A percentile compares a stretch with the other conserved stretches of the same genome.
Conservation (phyloP, 2,329 filamentous ascomycete genomes). For the Trichoderma endophyticum region DNA sequence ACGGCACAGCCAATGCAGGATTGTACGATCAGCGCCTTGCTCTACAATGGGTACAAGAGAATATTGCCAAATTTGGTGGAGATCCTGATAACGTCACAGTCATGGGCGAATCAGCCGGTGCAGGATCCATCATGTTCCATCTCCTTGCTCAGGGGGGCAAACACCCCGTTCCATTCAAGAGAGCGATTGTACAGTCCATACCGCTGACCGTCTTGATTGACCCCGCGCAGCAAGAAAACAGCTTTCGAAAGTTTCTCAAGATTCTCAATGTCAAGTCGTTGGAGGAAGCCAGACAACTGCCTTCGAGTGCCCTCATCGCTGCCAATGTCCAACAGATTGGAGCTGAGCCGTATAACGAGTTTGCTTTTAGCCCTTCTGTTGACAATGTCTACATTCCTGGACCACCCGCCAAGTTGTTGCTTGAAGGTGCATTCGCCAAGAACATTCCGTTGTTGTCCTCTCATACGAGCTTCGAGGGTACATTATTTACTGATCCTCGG, state of each 20-base stretch:
- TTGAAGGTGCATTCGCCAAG: neutral
- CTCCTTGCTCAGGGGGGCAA: neutral
- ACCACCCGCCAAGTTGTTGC: neutral
- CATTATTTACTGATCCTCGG: neutral
- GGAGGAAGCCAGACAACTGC: neutral
- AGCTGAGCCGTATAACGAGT: neutral
- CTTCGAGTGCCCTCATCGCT: neutral
- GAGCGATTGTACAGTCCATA: neutral
- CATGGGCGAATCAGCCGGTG: neutral
- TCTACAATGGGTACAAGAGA: slow-evolving; percentile 54
- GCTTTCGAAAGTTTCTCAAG: neutral
- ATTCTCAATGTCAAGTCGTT: neutral
- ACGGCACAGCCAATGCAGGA: slow-evolving; percentile 57
- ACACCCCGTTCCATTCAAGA: neutral
- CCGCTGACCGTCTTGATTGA: neutral
- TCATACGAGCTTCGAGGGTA: neutral
- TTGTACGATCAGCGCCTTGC: slow-evolving; percentile 57
- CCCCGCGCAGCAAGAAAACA: neutral
- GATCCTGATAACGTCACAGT: neutral
- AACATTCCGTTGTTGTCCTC: neutral
- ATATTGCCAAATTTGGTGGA: slow-evolving; percentile 30
- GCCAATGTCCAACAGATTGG: neutral
- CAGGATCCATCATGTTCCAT: neutral
- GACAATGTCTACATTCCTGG: neutral
- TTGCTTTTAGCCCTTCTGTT: neutral